These are phyloP conservation scores for Xylaria palmicola DNA, from an alignment of 495 filamentous ascomycete species.

Conservation along the genomic window DNA sequence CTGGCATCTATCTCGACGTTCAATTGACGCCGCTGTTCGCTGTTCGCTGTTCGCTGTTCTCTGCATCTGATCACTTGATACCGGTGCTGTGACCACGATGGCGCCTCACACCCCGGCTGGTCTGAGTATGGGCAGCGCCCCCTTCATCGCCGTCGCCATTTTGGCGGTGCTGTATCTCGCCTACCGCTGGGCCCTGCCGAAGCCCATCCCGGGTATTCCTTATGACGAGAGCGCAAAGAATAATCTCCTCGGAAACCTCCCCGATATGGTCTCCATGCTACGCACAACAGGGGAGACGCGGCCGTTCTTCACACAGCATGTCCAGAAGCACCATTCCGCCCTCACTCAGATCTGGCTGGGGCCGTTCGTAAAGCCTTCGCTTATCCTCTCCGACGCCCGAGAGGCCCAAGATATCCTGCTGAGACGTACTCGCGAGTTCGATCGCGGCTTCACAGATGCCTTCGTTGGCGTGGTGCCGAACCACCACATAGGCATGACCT, in stretches of 20 bases:
- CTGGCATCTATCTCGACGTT: neutral
- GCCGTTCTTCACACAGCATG: conserved; percentile 27
- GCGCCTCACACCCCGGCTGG: neutral
- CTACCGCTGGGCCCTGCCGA: conserved; percentile 20
- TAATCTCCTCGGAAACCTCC: conserved; percentile 34
- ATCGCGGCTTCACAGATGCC: conserved; percentile 27
- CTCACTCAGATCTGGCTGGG: conserved; percentile 40
- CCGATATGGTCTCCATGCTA: conserved; percentile 29
- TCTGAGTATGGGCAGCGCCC: neutral
- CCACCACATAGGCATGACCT: conserved; percentile 30
- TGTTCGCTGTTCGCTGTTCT: too few species aligned
- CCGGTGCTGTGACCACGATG: neutral
- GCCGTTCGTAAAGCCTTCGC: conserved; percentile 34
- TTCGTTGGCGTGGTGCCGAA: conserved; percentile 32
- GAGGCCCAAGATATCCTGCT: conserved; percentile 43
- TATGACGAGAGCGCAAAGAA: conserved; percentile 34
- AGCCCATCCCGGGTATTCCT: conserved; percentile 39
- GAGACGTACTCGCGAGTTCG: conserved; percentile 42
- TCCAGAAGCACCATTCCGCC: conserved; percentile 30
- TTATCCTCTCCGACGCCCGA: conserved; percentile 40
- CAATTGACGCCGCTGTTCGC: too few species aligned
- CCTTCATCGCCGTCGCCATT: neutral
- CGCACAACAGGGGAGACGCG: conserved; percentile 23
- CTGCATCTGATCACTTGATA: neutral
- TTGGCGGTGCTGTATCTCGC: neutral